Conservation (phyloP, 192 early-diverging fungal species). For the Cladochytrium replicatum region DNA sequence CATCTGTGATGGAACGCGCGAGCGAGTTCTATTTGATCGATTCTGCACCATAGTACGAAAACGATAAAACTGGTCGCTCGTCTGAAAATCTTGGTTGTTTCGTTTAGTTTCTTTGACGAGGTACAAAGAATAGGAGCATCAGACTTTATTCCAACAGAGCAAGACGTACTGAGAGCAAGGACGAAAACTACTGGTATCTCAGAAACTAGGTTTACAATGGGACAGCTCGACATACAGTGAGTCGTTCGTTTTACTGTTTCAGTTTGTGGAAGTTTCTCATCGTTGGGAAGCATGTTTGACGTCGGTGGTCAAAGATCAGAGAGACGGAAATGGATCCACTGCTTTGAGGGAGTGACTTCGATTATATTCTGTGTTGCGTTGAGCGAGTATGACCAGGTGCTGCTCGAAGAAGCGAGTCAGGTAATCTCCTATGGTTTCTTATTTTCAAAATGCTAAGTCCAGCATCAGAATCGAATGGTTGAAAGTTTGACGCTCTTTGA, state of each 20-base stretch:
- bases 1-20: slow-evolving; percentile 55
- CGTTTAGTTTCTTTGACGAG: slow-evolving; percentile 4
- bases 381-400: slow-evolving; percentile 87
- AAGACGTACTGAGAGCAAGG: slow-evolving; percentile 50
- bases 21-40: slow-evolving; percentile 87
- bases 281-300: slow-evolving; percentile 82
- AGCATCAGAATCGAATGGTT: slow-evolving; percentile 76
- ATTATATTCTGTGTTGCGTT: slow-evolving; percentile 91
- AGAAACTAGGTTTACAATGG: slow-evolving; percentile 21
- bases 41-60: slow-evolving; percentile 80
- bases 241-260: no score
- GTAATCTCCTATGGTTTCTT: slow-evolving; percentile 5
- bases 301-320: slow-evolving; percentile 79
- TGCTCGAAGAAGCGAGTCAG: slow-evolving; percentile 62
- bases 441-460: slow-evolving; percentile 1
- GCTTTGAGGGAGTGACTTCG: slow-evolving; percentile 76
- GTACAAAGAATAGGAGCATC: not conserved
- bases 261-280: no score
- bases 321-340: slow-evolving; percentile 80
- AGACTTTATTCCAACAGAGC: slow-evolving; percentile 33
- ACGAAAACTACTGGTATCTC: slow-evolving; percentile 55
- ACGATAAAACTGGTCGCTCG: no score
- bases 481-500: slow-evolving; percentile 87
- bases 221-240: slow-evolving; percentile 24
- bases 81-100: not conserved